Evolutionary conservation across 2,329 filamentous ascomycete species (phyloP).

Genomic region (Exophiala sideris): DNA sequence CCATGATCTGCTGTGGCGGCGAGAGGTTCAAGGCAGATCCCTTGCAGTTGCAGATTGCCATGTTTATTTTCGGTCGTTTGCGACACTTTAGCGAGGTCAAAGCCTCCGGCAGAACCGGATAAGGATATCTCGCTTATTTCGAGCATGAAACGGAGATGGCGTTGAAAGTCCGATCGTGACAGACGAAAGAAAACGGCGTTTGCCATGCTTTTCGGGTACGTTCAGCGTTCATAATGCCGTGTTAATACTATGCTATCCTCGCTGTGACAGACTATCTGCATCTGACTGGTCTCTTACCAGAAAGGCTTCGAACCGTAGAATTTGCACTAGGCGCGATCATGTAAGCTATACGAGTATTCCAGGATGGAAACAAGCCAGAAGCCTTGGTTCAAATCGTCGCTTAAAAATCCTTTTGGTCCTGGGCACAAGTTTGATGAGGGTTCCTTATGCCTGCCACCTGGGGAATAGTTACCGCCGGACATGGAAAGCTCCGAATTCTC

Average conservation of each 20-base stretch:
- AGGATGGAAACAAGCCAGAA: too few species aligned
- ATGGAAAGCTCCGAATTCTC: background rate
- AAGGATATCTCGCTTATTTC: conserved; percentile 16
- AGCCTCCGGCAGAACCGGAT: conserved; percentile 12
- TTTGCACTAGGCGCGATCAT: too few species aligned
- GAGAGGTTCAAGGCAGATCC: conserved; percentile 11
- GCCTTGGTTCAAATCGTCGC: too few species aligned
- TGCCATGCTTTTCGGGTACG: background rate
- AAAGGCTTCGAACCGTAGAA: too few species aligned
- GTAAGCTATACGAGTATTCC: too few species aligned
- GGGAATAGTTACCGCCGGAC: background rate
- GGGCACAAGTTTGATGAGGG: background rate
- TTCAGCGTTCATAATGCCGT: too few species aligned
- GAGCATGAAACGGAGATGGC: conserved; percentile 8
- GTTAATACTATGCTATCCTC: too few species aligned
- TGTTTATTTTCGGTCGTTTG: conserved; percentile 5
- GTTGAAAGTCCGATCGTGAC: background rate
- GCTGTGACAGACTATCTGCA: too few species aligned
- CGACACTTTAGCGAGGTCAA: conserved; percentile 3
- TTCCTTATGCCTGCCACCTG: background rate
- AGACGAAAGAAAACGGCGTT: background rate
- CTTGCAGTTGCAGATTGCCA: conserved; percentile 17
- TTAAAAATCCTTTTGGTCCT: too few species aligned
- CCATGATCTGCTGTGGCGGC: background rate
- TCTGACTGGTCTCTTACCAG: too few species aligned